Percentiles rank a stretch among this genome's conserved stretches.
phyloP scores from a whole-genome alignment of 331 rosid species.

The Spiraea crenata region DNA sequence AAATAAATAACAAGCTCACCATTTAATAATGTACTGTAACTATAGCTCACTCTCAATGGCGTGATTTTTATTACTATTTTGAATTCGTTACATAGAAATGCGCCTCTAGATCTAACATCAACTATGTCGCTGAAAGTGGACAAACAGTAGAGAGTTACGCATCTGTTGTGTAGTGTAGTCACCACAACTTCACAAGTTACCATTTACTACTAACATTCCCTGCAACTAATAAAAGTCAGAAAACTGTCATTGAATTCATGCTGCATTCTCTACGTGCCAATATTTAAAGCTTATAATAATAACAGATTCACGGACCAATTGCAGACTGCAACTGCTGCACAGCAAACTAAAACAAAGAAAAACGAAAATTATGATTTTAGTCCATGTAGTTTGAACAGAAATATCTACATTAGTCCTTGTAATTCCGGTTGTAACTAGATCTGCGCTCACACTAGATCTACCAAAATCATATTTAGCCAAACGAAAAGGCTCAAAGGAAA shows the following conservation, averaged over 20 bases:
- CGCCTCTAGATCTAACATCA: no score
- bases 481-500: background rate
- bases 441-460: no score
- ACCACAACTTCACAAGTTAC: constrained; percentile 6
- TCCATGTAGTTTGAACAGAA: no score
- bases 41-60: no score
- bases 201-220: background rate
- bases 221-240: background rate
- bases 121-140: background rate
- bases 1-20: no score
- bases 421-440: no score
- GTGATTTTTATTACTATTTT: no score
- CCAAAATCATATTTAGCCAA: no score
- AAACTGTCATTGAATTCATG: background rate
- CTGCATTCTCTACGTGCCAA: background rate
- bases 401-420: no score
- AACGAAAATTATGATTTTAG: background rate
- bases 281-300: background rate
- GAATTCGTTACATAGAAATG: no score
- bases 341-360: no score
- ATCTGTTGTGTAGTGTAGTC: background rate
- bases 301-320: constrained; percentile 16
- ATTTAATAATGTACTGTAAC: no score
- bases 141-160: background rate
- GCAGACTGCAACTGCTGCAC: background rate